Base-by-base conservation (phyloP, 2,329 filamentous ascomycete species). In the Ascochyta rabiei region DNA sequence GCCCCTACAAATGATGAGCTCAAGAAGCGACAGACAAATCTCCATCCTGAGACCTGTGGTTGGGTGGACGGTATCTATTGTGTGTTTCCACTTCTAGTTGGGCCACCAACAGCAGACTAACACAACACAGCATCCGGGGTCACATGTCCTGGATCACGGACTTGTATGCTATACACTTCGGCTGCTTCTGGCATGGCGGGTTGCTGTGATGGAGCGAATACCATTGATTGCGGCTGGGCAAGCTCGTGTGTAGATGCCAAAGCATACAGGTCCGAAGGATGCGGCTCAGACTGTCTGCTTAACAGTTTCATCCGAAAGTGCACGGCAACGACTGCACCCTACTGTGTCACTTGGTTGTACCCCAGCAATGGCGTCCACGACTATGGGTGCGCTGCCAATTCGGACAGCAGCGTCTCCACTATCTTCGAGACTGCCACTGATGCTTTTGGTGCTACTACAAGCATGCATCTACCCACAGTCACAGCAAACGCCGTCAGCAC, bases 331-430 rank as follows among this genome's bases (percentile, higher is more conserved):
- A 28, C 40, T 2, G 26, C 52, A 1, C 68, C 64, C 5, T 70
- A 64, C 57, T 72, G 69, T 48, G 59, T 66, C 6, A 68, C 69
- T 13, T 70, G 68, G 68, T 65, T 61, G 6, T 72, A 69, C 51
- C 56, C 66, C 3, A 45, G 33, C 15, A 59, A 66, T 24, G 46
- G 57, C 0, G 38, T 69, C 2, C 40, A 49, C 26, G 67, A 69
- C 31, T 70, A 64, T 31, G 69, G 66, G 9, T 72, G 68, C 39
- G 58, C 55, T 2, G 42, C 35, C 18, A 54, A 57, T 13, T 52
- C 49, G 3, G 45, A 40, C 13, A 56, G 48, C 15, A 54, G 48
- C 2, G 41, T 61, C n/a, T 57, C 61, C 21, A 70, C 64, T 2
- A 48, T 70, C 5, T 43, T 58, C 18, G 52, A 59, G 23, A 50